A percentile compares a stretch with the other conserved stretches of the same genome.
Evolutionary conservation across 331 rosid species (phyloP).

Genomic region (Rosa hybrid): DNA sequence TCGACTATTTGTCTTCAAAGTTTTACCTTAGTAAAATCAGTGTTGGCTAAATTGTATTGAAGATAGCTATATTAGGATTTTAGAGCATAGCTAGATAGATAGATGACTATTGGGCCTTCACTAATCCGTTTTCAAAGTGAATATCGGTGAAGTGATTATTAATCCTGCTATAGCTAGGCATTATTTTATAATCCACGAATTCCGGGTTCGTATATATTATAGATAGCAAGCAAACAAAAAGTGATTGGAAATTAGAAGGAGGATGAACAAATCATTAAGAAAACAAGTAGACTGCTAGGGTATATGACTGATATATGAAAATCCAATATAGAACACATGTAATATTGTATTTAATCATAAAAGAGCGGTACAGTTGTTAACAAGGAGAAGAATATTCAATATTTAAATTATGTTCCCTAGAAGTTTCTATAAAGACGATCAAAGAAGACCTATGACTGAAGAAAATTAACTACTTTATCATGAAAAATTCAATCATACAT

Average conservation of each 20-base stretch:
- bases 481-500: not conserved
- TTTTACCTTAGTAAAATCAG: not conserved
- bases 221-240: constrained; percentile 6
- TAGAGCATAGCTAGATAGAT: not conserved
- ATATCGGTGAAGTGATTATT: not conserved
- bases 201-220: not conserved
- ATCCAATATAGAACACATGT: not conserved
- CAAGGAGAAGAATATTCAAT: not conserved
- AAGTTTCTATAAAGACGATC: not conserved
- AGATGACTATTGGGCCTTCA: not conserved
- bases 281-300: not conserved
- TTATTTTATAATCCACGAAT: constrained; percentile 1
- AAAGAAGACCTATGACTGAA: not conserved
- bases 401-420: not conserved
- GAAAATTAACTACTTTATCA: not conserved
- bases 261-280: not conserved
- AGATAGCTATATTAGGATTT: not conserved
- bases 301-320: constrained; percentile 2
- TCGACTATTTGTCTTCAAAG: not conserved
- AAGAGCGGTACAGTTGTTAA: not conserved
- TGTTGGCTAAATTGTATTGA: not conserved
- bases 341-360: not conserved
- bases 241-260: not conserved
- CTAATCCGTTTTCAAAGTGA: not conserved
- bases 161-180: constrained; percentile 1